phyloP scores from a whole-genome alignment of 2,329 filamentous ascomycete species.

The Alternaria ethzedia region DNA sequence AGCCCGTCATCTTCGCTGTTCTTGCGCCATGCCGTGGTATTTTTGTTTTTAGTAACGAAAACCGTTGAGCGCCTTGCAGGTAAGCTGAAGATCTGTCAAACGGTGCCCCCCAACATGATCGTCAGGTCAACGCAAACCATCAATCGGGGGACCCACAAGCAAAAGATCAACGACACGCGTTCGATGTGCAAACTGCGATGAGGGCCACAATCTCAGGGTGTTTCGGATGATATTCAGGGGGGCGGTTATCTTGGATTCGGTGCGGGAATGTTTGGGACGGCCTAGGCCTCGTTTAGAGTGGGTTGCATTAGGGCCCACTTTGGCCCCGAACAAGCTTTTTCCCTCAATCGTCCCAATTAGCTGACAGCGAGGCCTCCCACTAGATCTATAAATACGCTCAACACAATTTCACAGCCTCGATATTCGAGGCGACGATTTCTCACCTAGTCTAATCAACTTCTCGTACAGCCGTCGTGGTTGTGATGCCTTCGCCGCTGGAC shows the following conservation, averaged over 20 bases:
- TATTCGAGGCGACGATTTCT: not conserved
- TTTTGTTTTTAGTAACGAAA: not conserved
- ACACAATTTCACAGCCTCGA: not conserved
- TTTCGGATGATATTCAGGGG: not conserved
- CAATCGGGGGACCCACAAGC: slow-evolving; percentile 1
- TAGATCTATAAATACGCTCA: not conserved
- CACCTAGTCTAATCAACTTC: slow-evolving; percentile 13
- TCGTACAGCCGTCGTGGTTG: slow-evolving; percentile 18
- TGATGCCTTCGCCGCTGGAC: slow-evolving; percentile 18
- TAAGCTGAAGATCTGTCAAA: not conserved
- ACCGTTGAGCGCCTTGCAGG: not conserved
- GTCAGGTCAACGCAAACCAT: not conserved
- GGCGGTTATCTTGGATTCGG: not conserved
- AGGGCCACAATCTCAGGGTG: not conserved
- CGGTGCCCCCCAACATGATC: not conserved
- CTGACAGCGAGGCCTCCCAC: slow-evolving; percentile 1
- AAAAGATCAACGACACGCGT: slow-evolving; percentile 10
- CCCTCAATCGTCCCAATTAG: not conserved
- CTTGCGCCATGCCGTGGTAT: not conserved
- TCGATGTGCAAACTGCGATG: not conserved
- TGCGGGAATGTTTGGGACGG: not conserved
- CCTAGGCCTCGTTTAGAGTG: not conserved
- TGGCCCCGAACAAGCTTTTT: slow-evolving; percentile 5
- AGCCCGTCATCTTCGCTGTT: not conserved
- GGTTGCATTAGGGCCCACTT: slow-evolving; percentile 10